Evolutionary conservation across 306 rosid genomes (phyloP).

Genomic region (Fragaria ananassa): DNA sequence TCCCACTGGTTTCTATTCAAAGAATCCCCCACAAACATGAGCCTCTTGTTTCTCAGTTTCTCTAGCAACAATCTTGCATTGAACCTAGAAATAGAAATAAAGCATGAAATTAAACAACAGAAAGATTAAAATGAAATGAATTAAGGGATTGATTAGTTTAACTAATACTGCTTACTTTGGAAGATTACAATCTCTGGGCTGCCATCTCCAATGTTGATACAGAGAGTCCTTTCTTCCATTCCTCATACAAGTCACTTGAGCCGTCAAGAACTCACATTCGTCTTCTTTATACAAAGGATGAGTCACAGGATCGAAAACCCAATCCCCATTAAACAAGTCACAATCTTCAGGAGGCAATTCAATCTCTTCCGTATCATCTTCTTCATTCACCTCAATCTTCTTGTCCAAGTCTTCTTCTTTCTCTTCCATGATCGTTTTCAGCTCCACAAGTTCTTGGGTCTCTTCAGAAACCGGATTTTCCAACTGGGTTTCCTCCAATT

Average conservation of each 20-base stretch:
- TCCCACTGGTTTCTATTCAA: slow-evolving; percentile 98
- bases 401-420: slow-evolving; percentile 27
- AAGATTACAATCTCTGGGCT: slow-evolving; percentile 82
- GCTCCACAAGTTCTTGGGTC: slow-evolving; percentile 34
- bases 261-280: slow-evolving; percentile 71
- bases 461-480: slow-evolving; percentile 35
- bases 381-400: slow-evolving; percentile 41
- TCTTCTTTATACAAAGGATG: slow-evolving; percentile 90
- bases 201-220: slow-evolving; percentile 96
- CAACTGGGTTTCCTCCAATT: slow-evolving; percentile 36
- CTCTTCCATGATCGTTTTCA: slow-evolving; percentile 20
- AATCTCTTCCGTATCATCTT: slow-evolving; percentile 45
- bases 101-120: neutral
- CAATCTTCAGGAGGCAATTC: slow-evolving; percentile 81
- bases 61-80: slow-evolving; percentile 75
- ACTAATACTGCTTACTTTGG: slow-evolving; percentile 50
- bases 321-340: slow-evolving; percentile 73
- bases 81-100: slow-evolving; percentile 42
- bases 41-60: slow-evolving; percentile 90
- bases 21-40: slow-evolving; percentile 97
- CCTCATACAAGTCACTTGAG: slow-evolving; percentile 86
- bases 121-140: neutral
- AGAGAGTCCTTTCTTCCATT: slow-evolving; percentile 80
- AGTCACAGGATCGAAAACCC: slow-evolving; percentile 76
- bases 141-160: neutral